Conservation (phyloP, 805 yeast species). For the Barnettozyma populi region DNA sequence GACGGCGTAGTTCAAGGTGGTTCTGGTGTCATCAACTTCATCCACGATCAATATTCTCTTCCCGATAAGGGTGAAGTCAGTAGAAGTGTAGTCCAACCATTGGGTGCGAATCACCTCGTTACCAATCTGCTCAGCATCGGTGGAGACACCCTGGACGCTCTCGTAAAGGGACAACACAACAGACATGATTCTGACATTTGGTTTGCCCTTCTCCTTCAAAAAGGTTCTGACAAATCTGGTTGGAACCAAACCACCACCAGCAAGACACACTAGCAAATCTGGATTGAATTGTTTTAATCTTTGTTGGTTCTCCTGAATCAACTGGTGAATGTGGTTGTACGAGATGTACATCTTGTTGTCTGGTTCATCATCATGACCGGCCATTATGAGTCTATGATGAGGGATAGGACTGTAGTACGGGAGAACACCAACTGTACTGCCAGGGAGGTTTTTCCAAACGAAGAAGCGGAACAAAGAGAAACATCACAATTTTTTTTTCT, state of each 20-base stretch:
- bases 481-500: slow-evolving; percentile 2
- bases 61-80: slow-evolving; percentile 53
- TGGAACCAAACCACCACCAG: slow-evolving; percentile 97
- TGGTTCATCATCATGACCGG: slow-evolving; percentile 20
- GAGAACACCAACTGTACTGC: background rate
- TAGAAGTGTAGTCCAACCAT: slow-evolving; percentile 74
- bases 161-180: slow-evolving; percentile 90
- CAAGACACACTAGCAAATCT: slow-evolving; percentile 90
- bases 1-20: slow-evolving; percentile 75
- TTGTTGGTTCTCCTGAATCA: slow-evolving; percentile 58
- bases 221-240: slow-evolving; percentile 94
- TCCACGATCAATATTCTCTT: slow-evolving; percentile 71
- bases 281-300: slow-evolving; percentile 70
- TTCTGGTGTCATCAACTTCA: slow-evolving; percentile 84
- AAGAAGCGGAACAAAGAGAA: background rate
- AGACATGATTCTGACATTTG: slow-evolving; percentile 91
- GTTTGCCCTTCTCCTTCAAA: slow-evolving; percentile 79
- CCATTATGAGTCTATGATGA: slow-evolving; percentile 13
- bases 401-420: background rate
- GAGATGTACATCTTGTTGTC: slow-evolving; percentile 61
- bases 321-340: slow-evolving; percentile 75
- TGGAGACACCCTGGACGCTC: slow-evolving; percentile 59
- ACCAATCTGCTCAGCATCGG: slow-evolving; percentile 54
- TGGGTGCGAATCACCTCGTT: slow-evolving; percentile 70
- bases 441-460: background rate